Conservation (phyloP, 495 filamentous ascomycete species). For the Wilcoxina mikolae region DNA sequence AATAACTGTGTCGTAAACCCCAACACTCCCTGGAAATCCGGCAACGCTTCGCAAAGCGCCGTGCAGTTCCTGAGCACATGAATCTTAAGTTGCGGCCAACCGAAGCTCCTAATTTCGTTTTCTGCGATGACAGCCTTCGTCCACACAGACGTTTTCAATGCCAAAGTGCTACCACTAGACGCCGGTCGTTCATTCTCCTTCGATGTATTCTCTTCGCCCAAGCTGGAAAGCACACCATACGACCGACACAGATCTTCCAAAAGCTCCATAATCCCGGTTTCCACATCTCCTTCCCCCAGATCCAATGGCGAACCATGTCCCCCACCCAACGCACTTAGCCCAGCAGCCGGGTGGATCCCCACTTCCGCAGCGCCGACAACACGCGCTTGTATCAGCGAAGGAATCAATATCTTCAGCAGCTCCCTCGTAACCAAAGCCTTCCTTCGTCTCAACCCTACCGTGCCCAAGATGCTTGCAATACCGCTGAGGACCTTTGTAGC, state of each 20-base stretch:
- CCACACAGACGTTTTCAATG: constrained; percentile 1
- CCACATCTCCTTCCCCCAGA: constrained; percentile 58
- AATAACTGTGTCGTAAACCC: constrained; percentile 72
- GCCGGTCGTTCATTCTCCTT: constrained; percentile 5
- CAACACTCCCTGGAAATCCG: constrained; percentile 77
- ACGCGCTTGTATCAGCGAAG: constrained; percentile 76
- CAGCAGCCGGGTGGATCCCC: constrained; percentile 86
- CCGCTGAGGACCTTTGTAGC: constrained; percentile 50
- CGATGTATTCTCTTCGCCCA: constrained; percentile 5
- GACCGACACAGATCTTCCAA: constrained; percentile 38
- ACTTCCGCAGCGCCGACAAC: constrained; percentile 87
- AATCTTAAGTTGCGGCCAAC: constrained; percentile 57
- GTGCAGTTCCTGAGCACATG: constrained; percentile 74
- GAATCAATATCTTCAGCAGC: constrained; percentile 64
- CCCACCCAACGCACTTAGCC: constrained; percentile 31
- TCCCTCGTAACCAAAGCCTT: constrained; percentile 78
- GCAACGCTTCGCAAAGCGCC: constrained; percentile 81
- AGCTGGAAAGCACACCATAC: constrained; percentile 29
- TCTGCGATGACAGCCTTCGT: constrained; percentile 38
- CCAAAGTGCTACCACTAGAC: not conserved
- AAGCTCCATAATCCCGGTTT: constrained; percentile 50
- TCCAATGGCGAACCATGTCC: constrained; percentile 40
- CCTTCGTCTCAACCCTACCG: constrained; percentile 64
- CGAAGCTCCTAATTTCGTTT: constrained; percentile 40
- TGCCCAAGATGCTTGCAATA: constrained; percentile 64